Conservation (phyloP, 2,329 filamentous ascomycete species). For the Aspergillus niger region DNA sequence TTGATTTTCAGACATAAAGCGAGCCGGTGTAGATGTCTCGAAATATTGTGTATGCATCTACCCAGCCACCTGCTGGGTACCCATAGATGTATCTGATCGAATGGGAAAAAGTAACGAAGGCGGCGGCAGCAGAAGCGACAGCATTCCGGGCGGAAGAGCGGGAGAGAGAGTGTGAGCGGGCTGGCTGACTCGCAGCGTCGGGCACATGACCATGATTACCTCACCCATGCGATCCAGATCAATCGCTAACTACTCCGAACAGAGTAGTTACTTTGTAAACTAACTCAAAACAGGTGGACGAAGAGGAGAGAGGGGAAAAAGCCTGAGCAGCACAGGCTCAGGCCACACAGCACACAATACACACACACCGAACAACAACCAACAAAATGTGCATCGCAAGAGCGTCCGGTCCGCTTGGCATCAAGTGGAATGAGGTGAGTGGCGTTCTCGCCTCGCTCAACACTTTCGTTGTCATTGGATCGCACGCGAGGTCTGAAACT, state of each 20-base stretch:
- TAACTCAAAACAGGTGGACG: no score
- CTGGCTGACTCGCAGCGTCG: not conserved
- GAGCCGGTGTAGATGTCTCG: not conserved
- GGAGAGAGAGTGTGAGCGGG: not conserved
- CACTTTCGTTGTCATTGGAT: constrained; percentile 3
- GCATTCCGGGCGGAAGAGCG: not conserved
- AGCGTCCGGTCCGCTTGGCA: not conserved
- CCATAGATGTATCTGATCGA: not conserved
- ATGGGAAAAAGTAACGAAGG: no score
- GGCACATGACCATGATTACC: not conserved
- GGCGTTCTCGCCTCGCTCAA: constrained; percentile 5
- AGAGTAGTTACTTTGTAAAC: no score
- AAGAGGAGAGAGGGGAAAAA: not conserved
- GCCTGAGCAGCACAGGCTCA: not conserved
- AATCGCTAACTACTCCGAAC: not conserved
- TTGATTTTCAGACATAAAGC: no score
- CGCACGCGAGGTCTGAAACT: constrained; percentile 12
- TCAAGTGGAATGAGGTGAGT: constrained; percentile 12
- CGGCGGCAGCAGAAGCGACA: not conserved
- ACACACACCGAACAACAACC: not conserved
- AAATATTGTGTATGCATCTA: not conserved
- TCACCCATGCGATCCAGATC: not conserved
- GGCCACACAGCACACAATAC: not conserved
- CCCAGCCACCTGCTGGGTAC: not conserved
- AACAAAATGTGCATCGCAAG: not conserved